These are phyloP conservation scores for Entonaema liquescens DNA, from an alignment of 495 filamentous ascomycete genomes.

Conservation along the genomic window DNA sequence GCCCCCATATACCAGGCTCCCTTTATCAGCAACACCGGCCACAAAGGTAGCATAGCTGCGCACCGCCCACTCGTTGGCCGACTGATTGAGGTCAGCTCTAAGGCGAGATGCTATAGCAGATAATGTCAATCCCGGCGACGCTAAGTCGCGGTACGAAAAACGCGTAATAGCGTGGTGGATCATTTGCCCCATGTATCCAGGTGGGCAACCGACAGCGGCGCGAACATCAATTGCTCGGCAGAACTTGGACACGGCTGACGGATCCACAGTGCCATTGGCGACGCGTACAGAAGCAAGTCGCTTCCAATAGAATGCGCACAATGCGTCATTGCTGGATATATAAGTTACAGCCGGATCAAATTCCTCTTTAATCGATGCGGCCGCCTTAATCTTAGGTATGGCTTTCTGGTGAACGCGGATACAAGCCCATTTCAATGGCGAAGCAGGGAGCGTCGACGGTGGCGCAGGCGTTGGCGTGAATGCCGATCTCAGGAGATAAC, in stretches of 20 bases:
- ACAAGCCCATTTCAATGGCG: not conserved
- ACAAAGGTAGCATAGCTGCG: conserved; percentile 56
- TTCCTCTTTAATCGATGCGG: not conserved
- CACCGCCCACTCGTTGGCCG: conserved; percentile 44
- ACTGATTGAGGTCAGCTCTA: conserved; percentile 32
- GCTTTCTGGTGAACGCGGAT: not conserved
- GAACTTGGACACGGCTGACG: not conserved
- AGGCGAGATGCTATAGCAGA: not conserved
- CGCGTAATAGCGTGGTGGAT: not conserved
- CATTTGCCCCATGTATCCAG: not conserved
- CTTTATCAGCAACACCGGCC: conserved; percentile 47
- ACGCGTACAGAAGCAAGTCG: not conserved
- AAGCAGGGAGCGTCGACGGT: not conserved
- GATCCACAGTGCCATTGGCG: not conserved
- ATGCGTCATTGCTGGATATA: not conserved
- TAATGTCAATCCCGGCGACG: conserved; percentile 33
- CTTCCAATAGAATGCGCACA: not conserved
- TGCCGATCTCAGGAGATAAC: not conserved
- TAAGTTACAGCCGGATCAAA: not conserved
- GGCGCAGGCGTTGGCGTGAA: not conserved
- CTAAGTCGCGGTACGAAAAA: not conserved
- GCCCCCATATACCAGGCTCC: conserved; percentile 48
- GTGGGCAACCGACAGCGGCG: not conserved
- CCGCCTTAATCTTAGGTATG: not conserved
- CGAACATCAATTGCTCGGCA: not conserved